phyloP scores from a whole-genome alignment of 148 eudicot species.

The Persicaria maculosa region DNA sequence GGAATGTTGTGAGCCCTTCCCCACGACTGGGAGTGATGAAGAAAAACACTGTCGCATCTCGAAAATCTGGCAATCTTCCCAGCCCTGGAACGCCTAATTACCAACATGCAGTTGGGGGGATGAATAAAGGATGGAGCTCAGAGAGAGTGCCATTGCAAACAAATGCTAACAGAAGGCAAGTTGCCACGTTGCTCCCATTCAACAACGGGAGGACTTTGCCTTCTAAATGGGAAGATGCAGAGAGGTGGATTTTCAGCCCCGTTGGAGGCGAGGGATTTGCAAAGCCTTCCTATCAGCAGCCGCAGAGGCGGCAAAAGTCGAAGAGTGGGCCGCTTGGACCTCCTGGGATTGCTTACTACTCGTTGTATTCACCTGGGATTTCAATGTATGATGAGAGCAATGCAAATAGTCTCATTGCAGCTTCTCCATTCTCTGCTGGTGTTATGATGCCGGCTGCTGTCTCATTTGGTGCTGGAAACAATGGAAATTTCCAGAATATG shows the following conservation, averaged over 20 bases:
- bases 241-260: conserved; percentile 95
- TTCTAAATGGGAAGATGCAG: conserved; percentile 98
- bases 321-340: conserved; percentile 98
- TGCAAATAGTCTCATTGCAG: conserved; percentile 32
- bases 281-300: conserved; percentile 42
- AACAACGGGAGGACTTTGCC: conserved; percentile 71
- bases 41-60: conserved; percentile 30
- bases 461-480: conserved; percentile 27
- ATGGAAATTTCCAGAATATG: conserved; percentile 18
- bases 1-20: conserved; percentile 44
- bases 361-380: conserved; percentile 55
- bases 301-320: conserved; percentile 60
- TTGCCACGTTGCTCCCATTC: conserved; percentile 40
- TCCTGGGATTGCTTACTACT: conserved; percentile 57
- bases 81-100: conserved; percentile 88
- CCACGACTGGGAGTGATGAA: conserved; percentile 60
- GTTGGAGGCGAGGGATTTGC: conserved; percentile 45
- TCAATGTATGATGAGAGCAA: conserved; percentile 49
- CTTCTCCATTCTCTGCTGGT: conserved; percentile 65
- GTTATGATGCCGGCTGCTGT: conserved; percentile 43
- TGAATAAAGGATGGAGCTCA: conserved; percentile 84
- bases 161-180: conserved; percentile 40
- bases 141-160: conserved; percentile 64
- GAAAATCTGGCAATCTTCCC: conserved; percentile 43
- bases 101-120: conserved; percentile 32